These are phyloP conservation scores for Scheffersomyces stambukii DNA, from an alignment of 1,139 yeast species.

Conservation along the genomic window DNA sequence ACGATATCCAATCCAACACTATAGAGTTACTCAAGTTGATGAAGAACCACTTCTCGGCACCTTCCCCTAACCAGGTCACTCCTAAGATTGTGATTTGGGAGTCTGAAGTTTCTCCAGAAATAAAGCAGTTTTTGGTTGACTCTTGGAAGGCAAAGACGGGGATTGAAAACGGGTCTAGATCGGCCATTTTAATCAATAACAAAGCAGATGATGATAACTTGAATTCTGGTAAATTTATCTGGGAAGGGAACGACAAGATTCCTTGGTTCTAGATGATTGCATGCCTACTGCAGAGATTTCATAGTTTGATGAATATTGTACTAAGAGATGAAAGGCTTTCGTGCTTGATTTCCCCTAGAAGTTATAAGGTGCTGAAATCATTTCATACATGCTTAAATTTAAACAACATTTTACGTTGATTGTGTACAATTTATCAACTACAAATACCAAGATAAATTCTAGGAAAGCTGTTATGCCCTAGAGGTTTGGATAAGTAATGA, in stretches of 20 bases:
- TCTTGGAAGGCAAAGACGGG: slow-evolving; percentile 16
- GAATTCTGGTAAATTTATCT: slow-evolving; percentile 24
- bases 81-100: slow-evolving; percentile 33
- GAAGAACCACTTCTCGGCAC: slow-evolving; percentile 13
- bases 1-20: slow-evolving; percentile 15
- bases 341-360: too few species aligned
- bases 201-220: slow-evolving; percentile 21
- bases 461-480: too few species aligned
- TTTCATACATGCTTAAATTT: too few species aligned
- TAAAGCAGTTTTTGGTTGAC: slow-evolving; percentile 14
- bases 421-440: too few species aligned
- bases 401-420: too few species aligned
- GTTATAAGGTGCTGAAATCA: too few species aligned
- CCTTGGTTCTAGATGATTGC: slow-evolving; percentile 36
- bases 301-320: too few species aligned
- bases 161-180: slow-evolving; percentile 31
- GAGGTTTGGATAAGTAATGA: too few species aligned
- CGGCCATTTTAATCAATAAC: slow-evolving; percentile 31
- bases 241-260: slow-evolving; percentile 45
- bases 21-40: slow-evolving; percentile 22
- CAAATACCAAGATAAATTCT: too few species aligned
- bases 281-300: too few species aligned
- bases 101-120: slow-evolving; percentile 20
- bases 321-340: too few species aligned
- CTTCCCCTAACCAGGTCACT: slow-evolving; percentile 9